These are phyloP conservation scores for Austroboletus olivaceoglutinosus DNA, from an alignment of 1,284 basidiomycete genomes.

Conservation along the genomic window DNA sequence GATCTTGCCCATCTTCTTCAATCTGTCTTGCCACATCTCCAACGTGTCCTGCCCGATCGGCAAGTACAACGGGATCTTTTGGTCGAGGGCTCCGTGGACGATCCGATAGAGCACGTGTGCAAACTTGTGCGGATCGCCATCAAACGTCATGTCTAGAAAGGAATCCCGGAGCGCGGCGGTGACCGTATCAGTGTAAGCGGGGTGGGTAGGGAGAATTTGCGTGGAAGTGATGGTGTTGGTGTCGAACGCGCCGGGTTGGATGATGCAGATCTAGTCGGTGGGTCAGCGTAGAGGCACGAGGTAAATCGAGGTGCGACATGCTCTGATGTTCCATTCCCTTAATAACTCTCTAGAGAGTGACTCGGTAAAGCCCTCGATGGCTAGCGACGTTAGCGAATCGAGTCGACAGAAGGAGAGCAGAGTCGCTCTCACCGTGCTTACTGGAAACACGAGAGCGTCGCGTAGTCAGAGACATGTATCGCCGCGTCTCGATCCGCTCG, in stretches of 20 bases:
- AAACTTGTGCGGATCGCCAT: conserved; percentile 19
- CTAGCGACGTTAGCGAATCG: neutral
- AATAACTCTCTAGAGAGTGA: conserved; percentile 11
- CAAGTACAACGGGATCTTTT: conserved; percentile 10
- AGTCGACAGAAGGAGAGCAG: neutral
- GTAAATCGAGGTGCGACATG: neutral
- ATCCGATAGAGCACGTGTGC: conserved; percentile 12
- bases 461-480: neutral
- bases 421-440: conserved; percentile 15
- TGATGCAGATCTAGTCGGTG: conserved; percentile 16
- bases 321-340: conserved; percentile 23
- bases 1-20: neutral
- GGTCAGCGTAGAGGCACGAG: neutral
- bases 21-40: neutral
- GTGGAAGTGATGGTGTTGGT: conserved; percentile 1
- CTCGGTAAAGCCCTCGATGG: conserved; percentile 19
- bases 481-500: neutral
- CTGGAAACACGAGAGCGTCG: neutral
- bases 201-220: conserved; percentile 3
- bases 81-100: neutral
- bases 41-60: conserved; percentile 19
- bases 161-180: neutral
- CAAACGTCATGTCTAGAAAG: neutral
- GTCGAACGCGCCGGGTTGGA: conserved; percentile 19
- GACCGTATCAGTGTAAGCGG: conserved; percentile 13